phyloP scores from a whole-genome alignment of 257 asterid species.

The Cruciata laevipes region DNA sequence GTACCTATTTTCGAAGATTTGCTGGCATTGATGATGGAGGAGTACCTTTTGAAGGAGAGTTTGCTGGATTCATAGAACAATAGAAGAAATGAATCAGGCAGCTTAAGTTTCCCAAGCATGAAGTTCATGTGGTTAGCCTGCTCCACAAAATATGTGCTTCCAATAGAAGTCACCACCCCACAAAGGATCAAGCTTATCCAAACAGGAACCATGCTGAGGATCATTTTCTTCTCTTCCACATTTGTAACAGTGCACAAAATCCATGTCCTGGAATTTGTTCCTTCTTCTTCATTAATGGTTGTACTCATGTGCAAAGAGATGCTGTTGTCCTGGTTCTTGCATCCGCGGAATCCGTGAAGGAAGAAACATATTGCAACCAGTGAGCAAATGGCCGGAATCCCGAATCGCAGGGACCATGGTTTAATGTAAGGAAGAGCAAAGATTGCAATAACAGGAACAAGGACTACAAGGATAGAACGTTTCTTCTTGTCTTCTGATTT shows the following conservation, averaged over 20 bases:
- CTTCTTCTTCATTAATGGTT: conserved; percentile 27
- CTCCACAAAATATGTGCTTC: conserved; percentile 58
- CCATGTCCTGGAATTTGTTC: conserved; percentile 21
- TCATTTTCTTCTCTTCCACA: conserved; percentile 49
- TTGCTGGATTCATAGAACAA: conserved; percentile 14
- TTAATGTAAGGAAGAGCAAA: conserved; percentile 46
- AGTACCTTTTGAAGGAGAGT: neutral
- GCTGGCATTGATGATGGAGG: neutral
- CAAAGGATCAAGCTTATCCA: conserved; percentile 39
- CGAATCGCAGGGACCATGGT: conserved; percentile 45
- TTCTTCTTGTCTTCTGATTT: neutral
- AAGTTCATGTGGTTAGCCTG: conserved; percentile 49
- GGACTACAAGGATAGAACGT: neutral
- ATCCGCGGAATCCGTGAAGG: conserved; percentile 26
- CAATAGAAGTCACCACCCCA: conserved; percentile 42
- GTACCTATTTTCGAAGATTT: neutral
- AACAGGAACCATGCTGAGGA: conserved; percentile 45
- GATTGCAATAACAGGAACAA: conserved; percentile 27
- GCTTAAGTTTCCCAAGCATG: conserved; percentile 37
- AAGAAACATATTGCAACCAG: conserved; percentile 27
- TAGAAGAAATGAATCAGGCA: conserved; percentile 35
- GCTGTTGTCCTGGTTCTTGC: neutral
- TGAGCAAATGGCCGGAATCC: conserved; percentile 44
- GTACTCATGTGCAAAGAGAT: conserved; percentile 44
- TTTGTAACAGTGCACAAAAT: conserved; percentile 32